These are phyloP conservation scores for Sporothrix inflata DNA, from an alignment of 2,329 filamentous ascomycete genomes.

Conservation along the genomic window DNA sequence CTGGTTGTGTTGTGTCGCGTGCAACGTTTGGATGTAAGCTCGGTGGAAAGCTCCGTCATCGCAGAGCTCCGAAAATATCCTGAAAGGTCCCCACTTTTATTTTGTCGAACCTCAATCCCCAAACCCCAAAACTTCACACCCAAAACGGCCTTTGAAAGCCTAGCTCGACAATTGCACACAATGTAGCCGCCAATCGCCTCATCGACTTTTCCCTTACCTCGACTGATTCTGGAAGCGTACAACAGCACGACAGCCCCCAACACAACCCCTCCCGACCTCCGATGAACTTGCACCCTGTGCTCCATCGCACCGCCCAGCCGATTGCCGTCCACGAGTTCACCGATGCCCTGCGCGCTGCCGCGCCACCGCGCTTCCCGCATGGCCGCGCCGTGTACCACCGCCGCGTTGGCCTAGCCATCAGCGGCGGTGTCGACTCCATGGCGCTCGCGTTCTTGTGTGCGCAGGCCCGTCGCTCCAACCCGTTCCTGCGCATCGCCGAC, in stretches of 20 bases:
- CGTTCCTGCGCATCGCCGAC: constrained; percentile 48
- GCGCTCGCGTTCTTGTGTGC: constrained; percentile 78
- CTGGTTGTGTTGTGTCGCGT: constrained; percentile 7
- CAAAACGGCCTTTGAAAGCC: background rate
- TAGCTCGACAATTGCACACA: background rate
- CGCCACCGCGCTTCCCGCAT: constrained; percentile 54
- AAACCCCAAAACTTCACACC: background rate
- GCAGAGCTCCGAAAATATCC: constrained; percentile 11
- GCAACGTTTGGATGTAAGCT: background rate
- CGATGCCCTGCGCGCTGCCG: constrained; percentile 55
- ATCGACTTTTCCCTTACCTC: background rate
- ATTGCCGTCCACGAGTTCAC: constrained; percentile 48
- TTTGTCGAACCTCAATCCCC: background rate
- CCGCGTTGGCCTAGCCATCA: constrained; percentile 71
- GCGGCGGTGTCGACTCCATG: constrained; percentile 98
- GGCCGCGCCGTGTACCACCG: constrained; percentile 43
- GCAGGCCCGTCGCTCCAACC: constrained; percentile 42
- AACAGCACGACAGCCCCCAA: background rate
- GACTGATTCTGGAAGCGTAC: background rate
- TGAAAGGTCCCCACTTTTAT: constrained; percentile 19
- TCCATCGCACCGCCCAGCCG: constrained; percentile 47
- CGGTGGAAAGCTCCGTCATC: constrained; percentile 10
- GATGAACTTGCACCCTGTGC: constrained; percentile 38
- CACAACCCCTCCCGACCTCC: background rate
- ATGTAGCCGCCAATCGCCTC: background rate